Base-by-base conservation (phyloP, 208 protist species). In the Crithidia mellificae region DNA sequence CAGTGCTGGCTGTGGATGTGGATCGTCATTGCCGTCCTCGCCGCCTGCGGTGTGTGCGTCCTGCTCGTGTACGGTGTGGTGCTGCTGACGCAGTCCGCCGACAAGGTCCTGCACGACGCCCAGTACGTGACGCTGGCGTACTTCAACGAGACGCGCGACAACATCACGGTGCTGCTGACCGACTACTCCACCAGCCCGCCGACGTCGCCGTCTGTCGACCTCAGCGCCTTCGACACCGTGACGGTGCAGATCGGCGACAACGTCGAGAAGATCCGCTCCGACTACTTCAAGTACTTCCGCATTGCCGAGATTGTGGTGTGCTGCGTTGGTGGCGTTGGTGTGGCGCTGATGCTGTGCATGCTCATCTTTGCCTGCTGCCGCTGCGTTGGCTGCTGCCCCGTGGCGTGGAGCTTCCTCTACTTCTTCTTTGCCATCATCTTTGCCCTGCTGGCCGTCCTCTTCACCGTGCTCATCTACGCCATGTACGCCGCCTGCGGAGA, bases 1-100 rank as follows among this genome's bases (percentile, higher is more conserved):
- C 80, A 77, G 38, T 88, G 78, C 66, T 81, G 59, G 55, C 70
- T 90, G 52, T 92, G 84, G 85, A 88, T 94, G 78, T 89, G 74
- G 81, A 81, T 85, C 25, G 53, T 83, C 46, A 74, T 84, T 30
- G 51, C 74, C 30, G 59, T 91, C 6, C 65, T 91, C 15, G 74
- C 76, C 51, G 73, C 81, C 29, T 82, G 74, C 49, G 78, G 56
- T 8, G 78, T 89, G 53, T 79, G 74, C 50, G 64, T 91, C 22
- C 56, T 94, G 29, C 67, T 94, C 20, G 77, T 92, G 20, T 81
- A 77, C 51, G 89, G 88, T 15, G 77, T 74, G 0, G 47, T 82
- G 15, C 41, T 86, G 20, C 50, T 91, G 20, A 70, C 55, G 67
- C 41, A 73, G 36, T 56, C 73, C 2, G 74, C 68, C 2, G 22